Evolutionary conservation across 2,329 filamentous ascomycete species (phyloP), one percentile per base, ranked within the genome.

Genomic region (Pseudogymnoascus sp.): DNA sequence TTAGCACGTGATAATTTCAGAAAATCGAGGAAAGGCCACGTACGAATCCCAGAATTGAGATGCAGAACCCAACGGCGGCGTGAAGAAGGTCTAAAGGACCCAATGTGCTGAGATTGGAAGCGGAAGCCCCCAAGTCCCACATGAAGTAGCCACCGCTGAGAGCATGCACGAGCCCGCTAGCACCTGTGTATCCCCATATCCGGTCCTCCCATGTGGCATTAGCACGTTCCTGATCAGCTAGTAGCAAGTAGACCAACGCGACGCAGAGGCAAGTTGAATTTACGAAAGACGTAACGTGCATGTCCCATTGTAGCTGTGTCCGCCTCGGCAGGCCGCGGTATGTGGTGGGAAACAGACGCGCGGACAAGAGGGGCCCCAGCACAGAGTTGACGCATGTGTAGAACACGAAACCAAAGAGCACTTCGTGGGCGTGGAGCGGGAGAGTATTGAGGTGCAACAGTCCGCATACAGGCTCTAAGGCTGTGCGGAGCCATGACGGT

Each of bases 11-110:
- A 52, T 52, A 33, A 19, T 15, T 3, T 5, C 9, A 12, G 15
- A 0, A 30, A 19, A 15, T 3, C 26, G 23, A 15, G 13, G 5
- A 8, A 52, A 52, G 15, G 61, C 37, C 58, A 79, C 88, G 76
- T 78, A 92, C 89, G 71, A 90, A 92, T 63, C 89, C 89, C 66
- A 92, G 77, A 1, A 79, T 81, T 70, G 88, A 92, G n/a, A 91
- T 88, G 5, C 81, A 19, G 9, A 68, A 52, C 5, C 45, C 45
- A 15, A 52, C 45, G 57, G 75, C 61, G 91, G 74, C 21, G 89
- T 86, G 64, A 81, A 83, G 60, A 88, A 73, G 61, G 88, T 86
- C 71, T 92, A 86, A 63, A 86, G 86, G 60, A 89, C 76, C 72
- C 89, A 92, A 92, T 41, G 90, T 81, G 60, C 83, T 77, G 15